phyloP scores from a whole-genome alignment of 257 asterid species.

The Scutellaria barbata region DNA sequence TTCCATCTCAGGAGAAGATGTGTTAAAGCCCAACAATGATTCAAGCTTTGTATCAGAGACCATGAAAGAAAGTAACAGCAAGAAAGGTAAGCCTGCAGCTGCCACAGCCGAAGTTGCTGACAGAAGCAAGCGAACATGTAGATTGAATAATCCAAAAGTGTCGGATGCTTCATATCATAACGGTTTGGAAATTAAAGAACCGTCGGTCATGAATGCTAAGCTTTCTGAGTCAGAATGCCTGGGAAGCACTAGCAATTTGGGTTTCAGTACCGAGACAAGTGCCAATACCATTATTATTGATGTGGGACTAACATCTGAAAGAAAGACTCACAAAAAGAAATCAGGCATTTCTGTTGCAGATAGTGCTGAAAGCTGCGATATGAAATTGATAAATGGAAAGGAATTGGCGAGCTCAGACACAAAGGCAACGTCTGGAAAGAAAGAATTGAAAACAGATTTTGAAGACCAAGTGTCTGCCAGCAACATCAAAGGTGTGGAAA shows the following conservation, averaged over 20 bases:
- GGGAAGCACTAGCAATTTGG: slow-evolving; percentile 24
- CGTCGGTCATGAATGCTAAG: slow-evolving; percentile 30
- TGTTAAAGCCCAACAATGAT: slow-evolving; percentile 15
- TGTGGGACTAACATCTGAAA: slow-evolving; percentile 22
- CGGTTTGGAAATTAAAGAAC: slow-evolving; percentile 27
- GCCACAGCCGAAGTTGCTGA: slow-evolving; percentile 30
- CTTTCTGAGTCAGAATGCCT: slow-evolving; percentile 38
- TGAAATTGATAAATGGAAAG: slow-evolving; percentile 20
- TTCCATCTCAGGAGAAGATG: slow-evolving; percentile 34
- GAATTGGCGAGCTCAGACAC: slow-evolving; percentile 27
- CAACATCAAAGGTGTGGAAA: slow-evolving; percentile 28
- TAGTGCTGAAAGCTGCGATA: slow-evolving; percentile 23
- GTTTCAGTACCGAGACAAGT: slow-evolving; percentile 7
- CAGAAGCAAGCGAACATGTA: slow-evolving; percentile 31
- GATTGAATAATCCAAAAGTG: slow-evolving; percentile 29
- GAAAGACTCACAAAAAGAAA: slow-evolving; percentile 4
- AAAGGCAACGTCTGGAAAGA: slow-evolving; percentile 27
- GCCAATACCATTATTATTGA: slow-evolving; percentile 19
- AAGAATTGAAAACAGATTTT: slow-evolving; percentile 4
- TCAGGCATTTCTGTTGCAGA: slow-evolving; percentile 31
- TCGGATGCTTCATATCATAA: slow-evolving; percentile 40
- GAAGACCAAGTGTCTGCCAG: slow-evolving; percentile 27
- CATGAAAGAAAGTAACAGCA: slow-evolving; percentile 30
- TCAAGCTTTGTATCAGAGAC: slow-evolving; percentile 32
- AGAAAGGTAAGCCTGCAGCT: slow-evolving; percentile 27